Conservation (phyloP, 192 early-diverging fungal genomes). For the Rhizophagus clarus region DNA sequence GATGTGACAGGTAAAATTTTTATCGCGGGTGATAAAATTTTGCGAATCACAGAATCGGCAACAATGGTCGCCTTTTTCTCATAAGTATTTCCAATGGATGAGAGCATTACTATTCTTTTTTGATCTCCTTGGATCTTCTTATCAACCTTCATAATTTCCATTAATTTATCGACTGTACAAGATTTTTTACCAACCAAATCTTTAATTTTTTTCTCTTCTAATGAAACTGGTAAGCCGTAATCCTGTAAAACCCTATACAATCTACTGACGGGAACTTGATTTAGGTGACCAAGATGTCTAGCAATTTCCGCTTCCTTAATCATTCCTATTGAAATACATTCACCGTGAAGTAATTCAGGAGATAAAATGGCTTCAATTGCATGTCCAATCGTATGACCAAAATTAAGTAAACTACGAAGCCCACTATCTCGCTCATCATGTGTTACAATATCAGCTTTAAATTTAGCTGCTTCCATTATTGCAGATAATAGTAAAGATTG, state of each 20-base stretch:
- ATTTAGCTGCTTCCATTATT: conserved; percentile 82
- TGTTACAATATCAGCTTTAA: conserved; percentile 95
- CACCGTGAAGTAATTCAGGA: conserved; percentile 91
- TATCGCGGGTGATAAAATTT: conserved; percentile 77
- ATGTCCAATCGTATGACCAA: conserved; percentile 96
- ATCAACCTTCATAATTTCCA: conserved; percentile 93
- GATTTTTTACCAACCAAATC: conserved; percentile 59
- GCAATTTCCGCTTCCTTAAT: conserved; percentile 94
- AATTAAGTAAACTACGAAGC: conserved; percentile 93
- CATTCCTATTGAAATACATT: conserved; percentile 95
- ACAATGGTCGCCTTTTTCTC: conserved; percentile 85
- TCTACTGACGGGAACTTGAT: conserved; percentile 85
- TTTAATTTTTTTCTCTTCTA: conserved; percentile 80
- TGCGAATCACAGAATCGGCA: conserved; percentile 81
- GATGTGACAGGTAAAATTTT: conserved; percentile 62
- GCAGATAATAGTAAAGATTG: conserved; percentile 78
- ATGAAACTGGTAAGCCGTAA: conserved; percentile 84
- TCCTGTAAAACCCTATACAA: conserved; percentile 79
- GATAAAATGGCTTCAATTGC: conserved; percentile 92
- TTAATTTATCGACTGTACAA: conserved; percentile 78
- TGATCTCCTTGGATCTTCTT: conserved; percentile 94
- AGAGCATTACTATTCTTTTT: conserved; percentile 89
- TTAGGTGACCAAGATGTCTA: conserved; percentile 81
- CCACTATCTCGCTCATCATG: conserved; percentile 94
- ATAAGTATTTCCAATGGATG: conserved; percentile 80